phyloP scores from a whole-genome alignment of 106 monocot genomes.

The Narthecium ossifragum region DNA sequence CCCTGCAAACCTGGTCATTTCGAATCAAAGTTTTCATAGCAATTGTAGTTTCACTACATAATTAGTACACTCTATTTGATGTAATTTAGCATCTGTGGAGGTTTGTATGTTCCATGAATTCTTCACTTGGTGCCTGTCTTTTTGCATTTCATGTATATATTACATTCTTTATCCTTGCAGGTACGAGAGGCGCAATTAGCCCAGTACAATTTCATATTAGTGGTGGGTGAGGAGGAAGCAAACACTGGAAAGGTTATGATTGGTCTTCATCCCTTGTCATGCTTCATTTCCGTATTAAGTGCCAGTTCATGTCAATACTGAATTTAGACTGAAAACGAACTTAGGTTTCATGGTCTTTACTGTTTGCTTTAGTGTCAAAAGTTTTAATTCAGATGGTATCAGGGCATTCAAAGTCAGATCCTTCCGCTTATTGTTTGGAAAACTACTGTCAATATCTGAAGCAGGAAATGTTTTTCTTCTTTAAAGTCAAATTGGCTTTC shows the following conservation, averaged over 20 bases:
- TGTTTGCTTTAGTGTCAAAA: neutral
- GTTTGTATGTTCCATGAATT: too few species aligned
- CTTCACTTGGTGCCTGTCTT: neutral
- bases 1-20: too few species aligned
- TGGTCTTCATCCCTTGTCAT: neutral
- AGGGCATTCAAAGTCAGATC: neutral
- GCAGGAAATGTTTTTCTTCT: neutral
- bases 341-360: neutral
- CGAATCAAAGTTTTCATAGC: too few species aligned
- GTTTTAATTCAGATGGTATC: neutral
- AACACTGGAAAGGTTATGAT: conserved; percentile 56
- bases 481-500: neutral
- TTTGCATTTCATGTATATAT: neutral
- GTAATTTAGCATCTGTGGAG: too few species aligned
- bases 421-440: neutral
- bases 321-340: neutral
- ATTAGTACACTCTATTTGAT: too few species aligned
- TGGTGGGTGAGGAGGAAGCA: conserved; percentile 88
- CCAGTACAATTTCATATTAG: conserved; percentile 91
- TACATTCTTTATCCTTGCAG: conserved; percentile 24
- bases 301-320: neutral
- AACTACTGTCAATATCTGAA: neutral
- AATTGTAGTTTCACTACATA: too few species aligned
- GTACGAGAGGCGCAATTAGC: conserved; percentile 86
- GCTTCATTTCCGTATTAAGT: neutral